phyloP scores from a whole-genome alignment of 2,329 filamentous ascomycete genomes.

The Sporothrix humicola region DNA sequence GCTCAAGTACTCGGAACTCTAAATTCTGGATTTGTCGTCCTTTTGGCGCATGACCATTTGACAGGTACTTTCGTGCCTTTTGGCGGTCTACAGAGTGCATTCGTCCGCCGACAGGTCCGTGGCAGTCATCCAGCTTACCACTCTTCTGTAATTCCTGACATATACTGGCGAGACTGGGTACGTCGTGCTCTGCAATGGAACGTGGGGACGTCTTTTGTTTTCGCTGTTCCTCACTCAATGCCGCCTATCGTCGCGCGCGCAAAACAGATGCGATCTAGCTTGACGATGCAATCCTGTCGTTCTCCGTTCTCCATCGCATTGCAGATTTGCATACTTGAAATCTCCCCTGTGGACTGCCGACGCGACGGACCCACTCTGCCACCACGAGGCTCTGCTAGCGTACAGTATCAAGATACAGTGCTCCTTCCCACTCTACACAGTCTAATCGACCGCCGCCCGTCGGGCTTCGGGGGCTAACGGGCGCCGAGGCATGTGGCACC shows the following conservation, averaged over 20 bases:
- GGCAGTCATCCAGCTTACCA: too few relatives aligned
- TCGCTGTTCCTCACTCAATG: not conserved
- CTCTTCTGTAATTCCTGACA: too few relatives aligned
- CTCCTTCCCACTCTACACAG: not conserved
- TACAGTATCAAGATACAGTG: not conserved
- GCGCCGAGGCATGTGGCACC: slow-evolving; percentile 22
- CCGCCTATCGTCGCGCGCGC: too few relatives aligned
- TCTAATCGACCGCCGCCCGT: slow-evolving; percentile 14
- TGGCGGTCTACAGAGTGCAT: not conserved
- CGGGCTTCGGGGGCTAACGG: slow-evolving; percentile 18
- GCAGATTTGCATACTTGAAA: too few relatives aligned
- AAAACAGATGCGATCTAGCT: not conserved
- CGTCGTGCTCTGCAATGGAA: not conserved
- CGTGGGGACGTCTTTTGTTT: not conserved
- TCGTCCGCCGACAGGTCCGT: not conserved
- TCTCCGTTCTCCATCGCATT: too few relatives aligned
- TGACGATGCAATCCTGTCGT: too few relatives aligned
- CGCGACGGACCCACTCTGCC: not conserved
- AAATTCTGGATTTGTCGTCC: not conserved
- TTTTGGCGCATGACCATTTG: not conserved
- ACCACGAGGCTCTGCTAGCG: too few relatives aligned
- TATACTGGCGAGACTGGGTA: too few relatives aligned
- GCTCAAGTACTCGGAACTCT: too few relatives aligned
- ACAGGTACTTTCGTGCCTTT: too few relatives aligned
- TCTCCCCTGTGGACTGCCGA: not conserved